A percentile compares a stretch with the other conserved stretches of the same genome.
Conservation (phyloP, 345 rosid species). For the Camelina neglecta region DNA sequence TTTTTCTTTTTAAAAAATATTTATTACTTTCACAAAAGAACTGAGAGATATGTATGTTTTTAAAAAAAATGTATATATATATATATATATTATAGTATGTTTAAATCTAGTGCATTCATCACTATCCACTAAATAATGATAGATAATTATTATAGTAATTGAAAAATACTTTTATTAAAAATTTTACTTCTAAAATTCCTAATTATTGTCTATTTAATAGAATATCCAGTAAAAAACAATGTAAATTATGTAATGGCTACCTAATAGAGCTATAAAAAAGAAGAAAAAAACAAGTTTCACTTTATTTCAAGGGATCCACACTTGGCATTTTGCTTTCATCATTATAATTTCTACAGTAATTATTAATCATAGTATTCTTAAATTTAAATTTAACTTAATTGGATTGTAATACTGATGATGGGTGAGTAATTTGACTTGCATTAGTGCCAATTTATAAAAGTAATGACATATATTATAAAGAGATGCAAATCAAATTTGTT, state of each 20-base stretch:
- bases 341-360: background rate
- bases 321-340: background rate
- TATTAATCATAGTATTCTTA: background rate
- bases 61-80: too few species aligned
- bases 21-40: background rate
- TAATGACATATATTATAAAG: background rate
- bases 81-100: too few species aligned
- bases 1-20: background rate
- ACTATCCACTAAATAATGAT: background rate
- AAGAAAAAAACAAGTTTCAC: background rate
- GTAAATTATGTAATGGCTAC: background rate
- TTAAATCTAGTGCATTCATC: background rate
- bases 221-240: background rate
- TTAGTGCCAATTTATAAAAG: background rate
- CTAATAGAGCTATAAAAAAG: background rate
- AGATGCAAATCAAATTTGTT: background rate
- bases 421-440: background rate
- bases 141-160: background rate
- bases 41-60: background rate
- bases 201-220: background rate
- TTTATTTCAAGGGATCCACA: conserved; percentile 3
- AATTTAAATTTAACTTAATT: background rate
- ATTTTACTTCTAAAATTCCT: background rate
- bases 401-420: background rate
- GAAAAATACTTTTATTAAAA: background rate